phyloP scores from a whole-genome alignment of 306 rosid species.

The Carpinus viminea region DNA sequence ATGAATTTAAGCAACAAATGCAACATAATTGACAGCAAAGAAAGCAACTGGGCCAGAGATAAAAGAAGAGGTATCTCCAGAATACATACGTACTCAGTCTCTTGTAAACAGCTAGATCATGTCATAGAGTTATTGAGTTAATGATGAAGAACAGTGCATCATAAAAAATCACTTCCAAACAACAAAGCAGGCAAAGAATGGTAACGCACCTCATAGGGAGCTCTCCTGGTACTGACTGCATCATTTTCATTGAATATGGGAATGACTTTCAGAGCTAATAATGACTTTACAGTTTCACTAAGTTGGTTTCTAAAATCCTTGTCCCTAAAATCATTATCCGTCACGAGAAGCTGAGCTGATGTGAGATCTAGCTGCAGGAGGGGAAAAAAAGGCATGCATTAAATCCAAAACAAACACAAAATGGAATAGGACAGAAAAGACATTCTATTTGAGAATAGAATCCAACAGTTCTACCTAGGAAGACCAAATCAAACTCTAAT shows the following conservation, averaged over 20 bases:
- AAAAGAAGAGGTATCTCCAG: background rate
- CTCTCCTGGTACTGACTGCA: slow-evolving; percentile 96
- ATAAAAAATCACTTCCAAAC: slow-evolving; percentile 1
- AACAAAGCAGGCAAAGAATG: slow-evolving; percentile 21
- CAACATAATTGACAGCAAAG: background rate
- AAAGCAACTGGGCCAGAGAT: background rate
- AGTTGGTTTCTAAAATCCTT: slow-evolving; percentile 87
- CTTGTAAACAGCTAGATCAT: background rate
- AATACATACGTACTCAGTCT: background rate
- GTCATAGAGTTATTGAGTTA: background rate
- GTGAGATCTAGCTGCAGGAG: slow-evolving; percentile 80
- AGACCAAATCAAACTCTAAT: background rate
- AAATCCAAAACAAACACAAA: slow-evolving; percentile 16
- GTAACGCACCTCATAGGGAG: slow-evolving; percentile 88
- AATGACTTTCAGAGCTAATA: slow-evolving; percentile 69
- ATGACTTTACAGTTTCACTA: slow-evolving; percentile 68
- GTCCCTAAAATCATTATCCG: slow-evolving; percentile 93
- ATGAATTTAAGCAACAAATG: background rate
- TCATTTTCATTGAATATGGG: slow-evolving; percentile 95
- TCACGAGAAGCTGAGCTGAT: slow-evolving; percentile 96
- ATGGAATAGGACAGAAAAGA: slow-evolving; percentile 3
- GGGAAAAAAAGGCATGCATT: slow-evolving; percentile 26
- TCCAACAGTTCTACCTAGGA: background rate
- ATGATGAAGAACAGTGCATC: background rate
- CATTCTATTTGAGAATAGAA: background rate